Percentiles rank a stretch among this genome's conserved stretches.
Conservation (phyloP, 2,329 filamentous ascomycete species). For the Venturia pyrina region DNA sequence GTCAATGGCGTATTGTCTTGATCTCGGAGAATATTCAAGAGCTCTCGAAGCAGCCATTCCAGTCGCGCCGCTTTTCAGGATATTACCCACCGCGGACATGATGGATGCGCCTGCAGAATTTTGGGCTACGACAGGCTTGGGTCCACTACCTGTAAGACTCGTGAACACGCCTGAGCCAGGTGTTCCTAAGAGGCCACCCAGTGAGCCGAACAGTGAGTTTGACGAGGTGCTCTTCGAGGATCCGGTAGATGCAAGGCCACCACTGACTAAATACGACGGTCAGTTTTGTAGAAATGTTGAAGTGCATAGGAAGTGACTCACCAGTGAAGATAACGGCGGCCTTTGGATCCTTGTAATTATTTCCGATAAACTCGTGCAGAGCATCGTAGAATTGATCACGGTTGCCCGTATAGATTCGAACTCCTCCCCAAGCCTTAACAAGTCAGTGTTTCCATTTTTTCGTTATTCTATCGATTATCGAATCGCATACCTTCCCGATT, state of each 20-base stretch:
- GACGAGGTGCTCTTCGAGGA: not conserved
- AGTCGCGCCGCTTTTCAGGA: conserved; percentile 22
- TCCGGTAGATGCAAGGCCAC: not conserved
- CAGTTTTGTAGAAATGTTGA: conserved; percentile 25
- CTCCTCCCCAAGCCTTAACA: conserved; percentile 29
- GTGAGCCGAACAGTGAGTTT: conserved; percentile 20
- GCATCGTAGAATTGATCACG: conserved; percentile 23
- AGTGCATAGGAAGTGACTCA: conserved; percentile 30
- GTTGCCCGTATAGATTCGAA: conserved; percentile 24
- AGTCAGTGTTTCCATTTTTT: not conserved
- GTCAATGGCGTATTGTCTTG: not conserved
- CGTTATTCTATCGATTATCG: not conserved
- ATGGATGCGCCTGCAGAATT: not conserved
- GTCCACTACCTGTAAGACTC: conserved; percentile 16
- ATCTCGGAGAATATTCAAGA: not conserved
- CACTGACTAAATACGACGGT: not conserved
- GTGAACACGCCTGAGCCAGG: conserved; percentile 31
- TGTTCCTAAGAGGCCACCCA: conserved; percentile 26
- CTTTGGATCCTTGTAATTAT: conserved; percentile 29
- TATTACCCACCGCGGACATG: conserved; percentile 16
- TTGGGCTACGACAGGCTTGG: not conserved
- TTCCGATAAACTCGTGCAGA: conserved; percentile 24
- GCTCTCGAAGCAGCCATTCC: conserved; percentile 17
- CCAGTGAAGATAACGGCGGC: conserved; percentile 36
- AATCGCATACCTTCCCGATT: conserved; percentile 21